A percentile compares a stretch with the other conserved stretches of the same genome.
Conservation (phyloP, 106 monocot species). For the Platanthera zijinensis region DNA sequence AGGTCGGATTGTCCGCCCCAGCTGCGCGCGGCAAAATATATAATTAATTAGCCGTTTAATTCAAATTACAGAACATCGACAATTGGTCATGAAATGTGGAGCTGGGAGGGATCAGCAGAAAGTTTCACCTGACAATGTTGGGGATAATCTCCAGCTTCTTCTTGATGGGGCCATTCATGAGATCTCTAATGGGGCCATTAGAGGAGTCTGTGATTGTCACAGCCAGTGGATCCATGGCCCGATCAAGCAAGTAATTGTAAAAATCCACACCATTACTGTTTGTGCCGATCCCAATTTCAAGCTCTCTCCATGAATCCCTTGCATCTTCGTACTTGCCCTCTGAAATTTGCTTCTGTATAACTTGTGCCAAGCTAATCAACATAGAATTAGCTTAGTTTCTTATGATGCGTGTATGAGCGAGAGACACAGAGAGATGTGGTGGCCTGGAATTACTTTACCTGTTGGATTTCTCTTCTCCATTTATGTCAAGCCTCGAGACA, state of each 20-base stretch:
- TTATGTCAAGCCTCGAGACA: slow-evolving; percentile 37
- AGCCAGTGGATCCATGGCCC: slow-evolving; percentile 14
- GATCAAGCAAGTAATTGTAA: slow-evolving; percentile 76
- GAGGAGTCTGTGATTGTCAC: slow-evolving; percentile 11
- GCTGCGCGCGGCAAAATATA: slow-evolving; percentile 38
- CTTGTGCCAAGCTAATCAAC: slow-evolving; percentile 47
- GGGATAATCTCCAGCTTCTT: slow-evolving; percentile 81
- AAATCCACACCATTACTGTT: slow-evolving; percentile 62
- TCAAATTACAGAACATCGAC: background rate
- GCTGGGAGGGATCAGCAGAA: background rate
- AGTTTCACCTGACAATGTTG: slow-evolving; percentile 51
- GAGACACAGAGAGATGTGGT: background rate
- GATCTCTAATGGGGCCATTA: slow-evolving; percentile 13
- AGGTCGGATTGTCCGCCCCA: slow-evolving; percentile 65
- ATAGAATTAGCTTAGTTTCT: background rate
- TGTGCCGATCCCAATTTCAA: slow-evolving; percentile 33
- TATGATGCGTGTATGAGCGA: background rate
- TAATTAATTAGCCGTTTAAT: background rate
- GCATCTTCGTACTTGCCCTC: slow-evolving; percentile 45
- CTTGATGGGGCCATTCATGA: slow-evolving; percentile 73
- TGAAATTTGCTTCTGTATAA: slow-evolving; percentile 46
- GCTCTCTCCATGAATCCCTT: slow-evolving; percentile 44
- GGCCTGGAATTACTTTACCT: slow-evolving; percentile 16
- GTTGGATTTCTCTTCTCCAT: slow-evolving; percentile 28
- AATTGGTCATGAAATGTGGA: background rate